Base-by-base conservation (phyloP, 2,329 filamentous ascomycete species). In the Fusarium metavorans region DNA sequence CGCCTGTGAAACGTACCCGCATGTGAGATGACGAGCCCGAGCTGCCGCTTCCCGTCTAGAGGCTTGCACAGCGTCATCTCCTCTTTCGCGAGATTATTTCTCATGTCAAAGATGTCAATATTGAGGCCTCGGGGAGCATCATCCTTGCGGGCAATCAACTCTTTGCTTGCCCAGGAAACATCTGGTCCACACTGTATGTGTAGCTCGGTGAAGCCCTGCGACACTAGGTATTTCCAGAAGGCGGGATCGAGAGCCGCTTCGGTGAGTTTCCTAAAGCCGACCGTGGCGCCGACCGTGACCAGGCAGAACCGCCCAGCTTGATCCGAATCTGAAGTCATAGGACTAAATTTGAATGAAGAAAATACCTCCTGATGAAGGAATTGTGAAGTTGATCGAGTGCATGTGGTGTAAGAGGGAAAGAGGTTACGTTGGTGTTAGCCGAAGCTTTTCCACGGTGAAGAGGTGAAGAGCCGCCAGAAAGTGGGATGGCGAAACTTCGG, bases 241-340 rank as follows among this genome's bases (percentile, higher is more conserved):
- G 82, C 77, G 0, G 88, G 84, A 20, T 87, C 84, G 7, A 97
- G 85, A 13, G 92, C 89, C 35, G 92, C 89, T 50, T 88, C 84
- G 66, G 98, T 88, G 3, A 99, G 89, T 8, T 87, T 83, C 62
- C 88, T 87, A 83, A 99, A 99, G 23, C 93, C 90, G 18, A 95
- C 95, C 0, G 96, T 99, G 7, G 97, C 96, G 66, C 97, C 97
- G 34, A 98, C 93, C 0, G 97, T 98, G 65, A 98, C 92, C 75
- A 99, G 94, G 81, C 94, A 97, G 63, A 85, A 81, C 37, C 82
- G 81, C 30, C 80, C 67, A 20, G 76, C 59, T 9, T 16, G 14
- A 37, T 27, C 25, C 7, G 39, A 54, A 1, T 35, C 37, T 41
- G 67, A 52, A 9, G 35, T 52, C 66, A 79, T 75, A n/a, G 11